phyloP scores from a whole-genome alignment of 2,329 filamentous ascomycete genomes.

The Penicillium sp. region DNA sequence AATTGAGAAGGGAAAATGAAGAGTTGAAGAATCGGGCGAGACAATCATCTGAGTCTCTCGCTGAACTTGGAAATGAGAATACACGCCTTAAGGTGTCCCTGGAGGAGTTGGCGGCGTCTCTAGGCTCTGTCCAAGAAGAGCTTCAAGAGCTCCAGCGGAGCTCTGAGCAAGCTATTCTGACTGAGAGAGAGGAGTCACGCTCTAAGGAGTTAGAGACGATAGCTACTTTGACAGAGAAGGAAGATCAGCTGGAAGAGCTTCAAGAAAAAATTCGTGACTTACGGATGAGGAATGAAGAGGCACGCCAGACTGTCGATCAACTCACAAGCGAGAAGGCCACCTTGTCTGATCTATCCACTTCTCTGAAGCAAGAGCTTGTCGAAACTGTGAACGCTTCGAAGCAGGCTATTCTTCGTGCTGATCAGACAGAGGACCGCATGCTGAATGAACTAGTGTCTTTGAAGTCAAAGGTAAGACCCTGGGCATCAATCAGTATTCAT shows the following conservation, averaged over 20 bases:
- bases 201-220: constrained; percentile 44
- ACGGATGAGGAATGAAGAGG: constrained; percentile 21
- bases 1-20: constrained; percentile 33
- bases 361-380: constrained; percentile 28
- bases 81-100: constrained; percentile 37
- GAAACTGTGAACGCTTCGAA: constrained; percentile 24
- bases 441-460: constrained; percentile 17
- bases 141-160: constrained; percentile 36
- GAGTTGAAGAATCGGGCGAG: constrained; percentile 27
- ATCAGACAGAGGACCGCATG: constrained; percentile 20
- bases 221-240: constrained; percentile 43
- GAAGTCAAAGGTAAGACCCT: constrained; percentile 24
- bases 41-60: constrained; percentile 34
- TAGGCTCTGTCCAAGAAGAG: constrained; percentile 34
- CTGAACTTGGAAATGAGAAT: constrained; percentile 42
- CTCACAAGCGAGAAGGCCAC: constrained; percentile 26
- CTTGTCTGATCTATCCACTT: constrained; percentile 18
- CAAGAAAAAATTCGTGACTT: constrained; percentile 34
- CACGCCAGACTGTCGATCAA: constrained; percentile 22
- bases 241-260: constrained; percentile 45
- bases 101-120: constrained; percentile 34
- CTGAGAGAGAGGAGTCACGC: constrained; percentile 30
- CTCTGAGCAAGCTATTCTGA: constrained; percentile 29
- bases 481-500: not conserved
- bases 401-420: constrained; percentile 15